Percentiles rank a stretch among this genome's conserved stretches.
These are phyloP conservation scores for Nymphaea colorata DNA, from an alignment of 164 flowering plant species.

Conservation along the genomic window DNA sequence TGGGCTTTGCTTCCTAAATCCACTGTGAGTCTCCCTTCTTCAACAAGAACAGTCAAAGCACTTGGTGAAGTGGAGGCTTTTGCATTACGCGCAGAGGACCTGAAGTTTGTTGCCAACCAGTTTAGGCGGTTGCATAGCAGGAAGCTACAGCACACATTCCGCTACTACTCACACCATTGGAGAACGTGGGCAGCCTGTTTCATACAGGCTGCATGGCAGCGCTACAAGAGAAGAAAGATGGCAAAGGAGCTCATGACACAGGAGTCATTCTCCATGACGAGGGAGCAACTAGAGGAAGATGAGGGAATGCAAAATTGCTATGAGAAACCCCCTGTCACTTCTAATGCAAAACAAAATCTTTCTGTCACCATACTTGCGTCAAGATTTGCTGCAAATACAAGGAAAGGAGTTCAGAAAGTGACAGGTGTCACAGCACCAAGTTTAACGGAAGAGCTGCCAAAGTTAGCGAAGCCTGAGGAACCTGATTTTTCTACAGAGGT, in stretches of 20 bases:
- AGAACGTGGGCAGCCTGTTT: constrained; percentile 98
- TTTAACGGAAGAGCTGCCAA: constrained; percentile 21
- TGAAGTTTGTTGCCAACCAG: constrained; percentile 86
- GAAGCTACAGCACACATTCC: constrained; percentile 78
- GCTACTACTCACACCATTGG: constrained; percentile 95
- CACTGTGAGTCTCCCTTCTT: constrained; percentile 62
- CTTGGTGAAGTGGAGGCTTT: constrained; percentile 80
- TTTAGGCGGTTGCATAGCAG: constrained; percentile 85
- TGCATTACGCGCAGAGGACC: constrained; percentile 74
- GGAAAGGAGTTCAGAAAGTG: constrained; percentile 65
- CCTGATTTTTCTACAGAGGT: constrained; percentile 77
- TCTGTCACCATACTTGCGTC: constrained; percentile 70
- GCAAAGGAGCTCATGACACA: constrained; percentile 28
- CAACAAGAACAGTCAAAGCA: constrained; percentile 74
- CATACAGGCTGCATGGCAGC: constrained; percentile 89
- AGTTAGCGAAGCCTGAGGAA: constrained; percentile 77
- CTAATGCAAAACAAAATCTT: constrained; percentile 12
- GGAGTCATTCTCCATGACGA: constrained; percentile 26
- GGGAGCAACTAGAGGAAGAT: constrained; percentile 17
- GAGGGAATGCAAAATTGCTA: too few relatives aligned
- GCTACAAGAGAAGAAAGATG: constrained; percentile 45
- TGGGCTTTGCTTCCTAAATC: constrained; percentile 85
- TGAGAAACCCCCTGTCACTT: too few relatives aligned
- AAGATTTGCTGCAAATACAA: constrained; percentile 76
- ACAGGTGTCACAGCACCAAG: constrained; percentile 16